Evolutionary conservation across 129 eudicot genomes (phyloP), one percentile per base, ranked within the genome.

Genomic region (Deinandra increscens): DNA sequence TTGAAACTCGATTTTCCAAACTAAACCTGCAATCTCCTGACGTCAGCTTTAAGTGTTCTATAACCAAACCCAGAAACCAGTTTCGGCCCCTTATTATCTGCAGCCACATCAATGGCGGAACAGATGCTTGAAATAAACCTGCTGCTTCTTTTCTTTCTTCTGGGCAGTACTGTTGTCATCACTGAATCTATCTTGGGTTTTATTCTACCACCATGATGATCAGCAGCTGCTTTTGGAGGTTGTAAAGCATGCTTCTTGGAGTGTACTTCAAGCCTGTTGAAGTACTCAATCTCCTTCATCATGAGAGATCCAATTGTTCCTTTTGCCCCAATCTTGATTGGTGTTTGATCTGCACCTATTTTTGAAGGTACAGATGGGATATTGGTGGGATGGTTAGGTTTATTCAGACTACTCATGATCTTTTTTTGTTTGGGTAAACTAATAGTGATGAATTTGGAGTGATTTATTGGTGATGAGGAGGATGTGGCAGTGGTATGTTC

Each of bases 251-350:
- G 67, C 81, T 65, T 73, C 13, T 48, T 71, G 42, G 76, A 69
- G 34, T 48, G 76, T 55, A 81, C 71, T 77, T 87, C 76, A 11
- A 85, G 80, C 77, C 36, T 59, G 80, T 74, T 75, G 46, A 85
- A 87, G 79, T 79, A 87, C 76, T 87, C 95, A 41, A 91, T 77
- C 77, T 91, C 97, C 55, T 81, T 88, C 83, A 73, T 70, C 70
- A 90, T 67, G 70, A 87, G 97, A 36, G 89, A 87, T 68, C 95
- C 97, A 38, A 91, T 75, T 2, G 95, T 91, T n/a, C 97, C 97
- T 78, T 77, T 83, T 26, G 89, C 83, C 39, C 97, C 97, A 72
- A 91, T 81, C 70, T 84, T 84, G 26, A 81, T 76, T 4, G 97
- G 89, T 18, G 69, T 56, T 70, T n/a, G n/a, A n/a, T 70, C 85